These are phyloP conservation scores for Lipomyces yamanashiensis DNA, from an alignment of 805 yeast genomes.

Conservation along the genomic window DNA sequence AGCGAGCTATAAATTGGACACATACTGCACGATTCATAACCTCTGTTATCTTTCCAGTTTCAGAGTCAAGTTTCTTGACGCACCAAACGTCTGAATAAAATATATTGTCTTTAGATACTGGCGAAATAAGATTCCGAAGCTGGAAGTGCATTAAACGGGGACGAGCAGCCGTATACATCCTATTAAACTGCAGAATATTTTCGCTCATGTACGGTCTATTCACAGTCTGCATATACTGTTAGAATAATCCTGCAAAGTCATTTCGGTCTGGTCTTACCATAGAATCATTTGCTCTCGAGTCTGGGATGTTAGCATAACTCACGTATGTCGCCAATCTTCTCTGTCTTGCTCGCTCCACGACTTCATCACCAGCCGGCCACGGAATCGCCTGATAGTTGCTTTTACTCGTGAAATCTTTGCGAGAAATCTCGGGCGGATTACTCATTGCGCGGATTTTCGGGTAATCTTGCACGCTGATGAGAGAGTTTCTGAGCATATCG, in stretches of 20 bases:
- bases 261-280: slow-evolving; percentile 10
- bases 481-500: slow-evolving; percentile 16
- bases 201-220: slow-evolving; percentile 24
- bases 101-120: slow-evolving; percentile 44
- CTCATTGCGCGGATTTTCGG: slow-evolving; percentile 3
- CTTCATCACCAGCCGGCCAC: slow-evolving; percentile 22
- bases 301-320: slow-evolving; percentile 26
- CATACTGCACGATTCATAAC: slow-evolving; percentile 21
- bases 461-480: slow-evolving; percentile 15
- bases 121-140: slow-evolving; percentile 55
- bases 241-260: neutral
- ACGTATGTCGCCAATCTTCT: slow-evolving; percentile 29
- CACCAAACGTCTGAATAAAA: slow-evolving; percentile 41
- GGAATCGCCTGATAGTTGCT: slow-evolving; percentile 20
- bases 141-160: slow-evolving; percentile 63
- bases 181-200: slow-evolving; percentile 14
- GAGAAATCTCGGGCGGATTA: slow-evolving; percentile 10
- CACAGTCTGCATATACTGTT: slow-evolving; percentile 7
- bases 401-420: neutral
- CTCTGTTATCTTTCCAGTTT: slow-evolving; percentile 37
- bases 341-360: slow-evolving; percentile 24
- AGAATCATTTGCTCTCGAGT: slow-evolving; percentile 25
- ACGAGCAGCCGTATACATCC: slow-evolving; percentile 44
- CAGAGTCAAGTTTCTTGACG: slow-evolving; percentile 41
- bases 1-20: slow-evolving; percentile 22